Base-by-base conservation (phyloP, 345 rosid species). In the Corchorus olitorius region DNA sequence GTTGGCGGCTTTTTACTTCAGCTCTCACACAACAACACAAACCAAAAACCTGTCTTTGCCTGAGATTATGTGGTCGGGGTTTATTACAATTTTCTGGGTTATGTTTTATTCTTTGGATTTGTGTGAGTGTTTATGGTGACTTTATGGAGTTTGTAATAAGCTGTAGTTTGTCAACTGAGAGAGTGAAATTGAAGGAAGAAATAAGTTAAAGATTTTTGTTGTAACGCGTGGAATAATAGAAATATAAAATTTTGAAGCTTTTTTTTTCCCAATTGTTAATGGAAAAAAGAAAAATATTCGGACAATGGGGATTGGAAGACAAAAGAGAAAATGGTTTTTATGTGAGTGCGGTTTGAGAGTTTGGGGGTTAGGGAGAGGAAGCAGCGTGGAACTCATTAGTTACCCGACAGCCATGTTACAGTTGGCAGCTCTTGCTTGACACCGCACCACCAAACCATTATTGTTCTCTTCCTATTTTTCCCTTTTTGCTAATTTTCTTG, bases 401-500 rank as follows among this genome's bases (percentile, higher is more conserved):
- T 48, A 39, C 34, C 54, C 75, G 78, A 83, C 88, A 84, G 82
- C 87, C 64, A 48, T 6, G 5, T 83, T 75, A 79, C 87, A 85
- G 90, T 78, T 87, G 88, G 87, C 88, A 74, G 39, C 55, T 45
- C 63, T 59, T 27, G 19, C 76, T 22, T 64, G 27, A 41, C 69
- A 70, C 76, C 81, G 85, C 79, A 76, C 65, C 14, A 19, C 35
- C 58, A 19, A 34, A 62, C 17, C 62, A 67, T 34, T 46, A 61
- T 77, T 17, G 14, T 17, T 20, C 11, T 20, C 0, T 53, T 1
- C 4, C n/a, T n/a, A n/a, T n/a, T n/a, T 48, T 33, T 34, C n/a
- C 19, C 5, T 1, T 16, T 48, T 19, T 16, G 0, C 43, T 39
- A 1, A 4, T 39, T 39, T 39, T 39, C 43, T 39, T 39, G 43